Evolutionary conservation across 345 rosid species (phyloP).

Genomic region (Moricandia moricandioides): DNA sequence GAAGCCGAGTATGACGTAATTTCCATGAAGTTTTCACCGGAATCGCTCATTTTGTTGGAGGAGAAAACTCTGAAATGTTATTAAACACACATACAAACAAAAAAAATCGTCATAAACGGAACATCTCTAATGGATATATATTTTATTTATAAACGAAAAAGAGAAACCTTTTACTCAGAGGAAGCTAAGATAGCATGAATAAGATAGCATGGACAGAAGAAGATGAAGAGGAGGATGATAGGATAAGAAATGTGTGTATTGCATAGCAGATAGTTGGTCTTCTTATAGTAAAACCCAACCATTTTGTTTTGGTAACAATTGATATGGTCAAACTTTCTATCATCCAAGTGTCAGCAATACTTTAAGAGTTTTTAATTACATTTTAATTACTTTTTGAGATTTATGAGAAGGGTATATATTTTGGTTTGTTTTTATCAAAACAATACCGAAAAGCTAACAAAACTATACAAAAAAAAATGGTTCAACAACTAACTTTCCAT

Average conservation of each 20-base stretch:
- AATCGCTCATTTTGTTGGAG: neutral
- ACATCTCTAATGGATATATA: neutral
- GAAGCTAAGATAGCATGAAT: no score
- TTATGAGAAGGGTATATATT: no score
- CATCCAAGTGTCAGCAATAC: no score
- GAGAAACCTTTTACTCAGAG: neutral
- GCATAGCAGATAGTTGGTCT: neutral
- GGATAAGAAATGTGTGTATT: neutral
- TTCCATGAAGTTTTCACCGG: constrained; percentile 1
- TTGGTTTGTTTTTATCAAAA: no score
- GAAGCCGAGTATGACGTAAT: neutral
- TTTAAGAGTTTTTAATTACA: no score
- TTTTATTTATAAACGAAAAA: neutral
- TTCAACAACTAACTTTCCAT: no score
- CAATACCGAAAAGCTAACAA: no score
- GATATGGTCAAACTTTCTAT: no score
- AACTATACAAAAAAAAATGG: no score
- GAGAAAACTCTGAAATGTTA: neutral
- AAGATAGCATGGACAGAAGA: neutral
- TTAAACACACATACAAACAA: neutral
- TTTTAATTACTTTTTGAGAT: no score
- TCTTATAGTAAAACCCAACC: no score
- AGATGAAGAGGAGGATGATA: neutral
- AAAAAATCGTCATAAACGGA: neutral
- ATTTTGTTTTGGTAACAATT: no score